A percentile compares a stretch with the other conserved stretches of the same genome.
These are phyloP conservation scores for Canariomyces notabilis DNA, from an alignment of 2,329 filamentous ascomycete species.

Conservation along the genomic window DNA sequence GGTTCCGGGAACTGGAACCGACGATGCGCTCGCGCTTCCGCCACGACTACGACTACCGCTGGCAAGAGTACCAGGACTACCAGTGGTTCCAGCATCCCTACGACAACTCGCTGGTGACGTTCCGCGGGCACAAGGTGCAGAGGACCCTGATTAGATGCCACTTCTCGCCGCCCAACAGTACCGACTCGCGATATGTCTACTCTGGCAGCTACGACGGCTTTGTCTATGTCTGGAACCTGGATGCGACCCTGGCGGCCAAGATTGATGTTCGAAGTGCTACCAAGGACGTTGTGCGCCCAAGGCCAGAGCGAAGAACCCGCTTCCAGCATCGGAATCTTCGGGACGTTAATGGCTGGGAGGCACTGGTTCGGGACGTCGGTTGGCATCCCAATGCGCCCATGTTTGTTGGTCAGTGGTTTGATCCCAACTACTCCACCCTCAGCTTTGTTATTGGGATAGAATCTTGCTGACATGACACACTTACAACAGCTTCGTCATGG, in stretches of 20 bases:
- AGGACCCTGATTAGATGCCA: slow-evolving; percentile 91
- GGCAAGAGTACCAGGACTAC: slow-evolving; percentile 58
- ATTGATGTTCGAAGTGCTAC: slow-evolving; percentile 76
- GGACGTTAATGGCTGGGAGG: slow-evolving; percentile 60
- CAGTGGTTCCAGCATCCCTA: slow-evolving; percentile 69
- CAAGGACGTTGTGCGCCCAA: slow-evolving; percentile 31
- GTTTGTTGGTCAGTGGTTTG: slow-evolving; percentile 53
- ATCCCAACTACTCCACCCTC: slow-evolving; percentile 1
- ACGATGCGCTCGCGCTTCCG: slow-evolving; percentile 48
- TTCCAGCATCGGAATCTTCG: slow-evolving; percentile 55
- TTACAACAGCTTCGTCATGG: slow-evolving; percentile 69
- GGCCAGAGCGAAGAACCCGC: slow-evolving; percentile 8
- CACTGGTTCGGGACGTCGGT: slow-evolving; percentile 79
- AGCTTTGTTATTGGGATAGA: neutral
- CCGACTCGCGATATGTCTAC: slow-evolving; percentile 89
- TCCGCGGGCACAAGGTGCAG: slow-evolving; percentile 82
- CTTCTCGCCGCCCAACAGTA: slow-evolving; percentile 82
- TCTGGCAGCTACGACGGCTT: slow-evolving; percentile 84
- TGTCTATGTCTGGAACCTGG: slow-evolving; percentile 89
- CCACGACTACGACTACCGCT: slow-evolving; percentile 76
- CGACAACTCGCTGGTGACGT: slow-evolving; percentile 91
- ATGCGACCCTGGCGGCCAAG: slow-evolving; percentile 72
- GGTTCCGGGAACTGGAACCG: slow-evolving; percentile 53
- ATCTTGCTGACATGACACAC: slow-evolving; percentile 11
- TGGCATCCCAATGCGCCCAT: slow-evolving; percentile 86